Evolutionary conservation across 306 rosid species (phyloP), one percentile per base, ranked within the genome.

Genomic region (Potentilla sterilis): DNA sequence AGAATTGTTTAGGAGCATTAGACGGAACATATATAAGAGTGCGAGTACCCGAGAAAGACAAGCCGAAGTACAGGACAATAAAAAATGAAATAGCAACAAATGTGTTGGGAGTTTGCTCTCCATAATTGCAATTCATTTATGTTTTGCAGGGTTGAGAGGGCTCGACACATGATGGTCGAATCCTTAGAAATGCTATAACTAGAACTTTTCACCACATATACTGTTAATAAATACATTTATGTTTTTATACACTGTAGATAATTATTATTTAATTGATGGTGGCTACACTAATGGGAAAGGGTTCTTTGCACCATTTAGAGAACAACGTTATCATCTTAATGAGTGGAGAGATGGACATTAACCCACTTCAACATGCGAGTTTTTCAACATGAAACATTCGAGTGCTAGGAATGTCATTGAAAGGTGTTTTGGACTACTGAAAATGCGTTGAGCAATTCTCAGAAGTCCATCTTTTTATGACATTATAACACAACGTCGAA

Each of bases 391-490:
- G n/a, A 64, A 66, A 40, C 13, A 66, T 22, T 46, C 57, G 2
- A 19, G 14, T 43, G 73, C 41, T 21, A 24, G 55, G 21, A 69
- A 69, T 43, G 21, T 69, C 40, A 69, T 44, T 41, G 73, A 69
- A 44, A 9, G 38, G 38, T 69, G 73, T 69, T 69, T 65, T 37
- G 37, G 70, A 12, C 47, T 37, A 5, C 44, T 65, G 8, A 65
- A 65, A 65, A 37, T 18, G 44, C 9, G n/a, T 9, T 69, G 40
- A 57, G 21, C 12, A 69, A 69, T 42, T 42, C 37, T 46, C 13
- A 19, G 49, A 40, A 66, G 47, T 35, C 42, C 42, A 40, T 28
- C 28, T 28, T 28, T 28, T 28, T 28, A 28, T 28, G 28, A 28
- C 28, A 28, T 28, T 28, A 28, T 13, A 10, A 66, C 70, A 40